These are phyloP conservation scores for Lolium multiflorum DNA, from an alignment of 176 grass and related monocot species.

Conservation along the genomic window DNA sequence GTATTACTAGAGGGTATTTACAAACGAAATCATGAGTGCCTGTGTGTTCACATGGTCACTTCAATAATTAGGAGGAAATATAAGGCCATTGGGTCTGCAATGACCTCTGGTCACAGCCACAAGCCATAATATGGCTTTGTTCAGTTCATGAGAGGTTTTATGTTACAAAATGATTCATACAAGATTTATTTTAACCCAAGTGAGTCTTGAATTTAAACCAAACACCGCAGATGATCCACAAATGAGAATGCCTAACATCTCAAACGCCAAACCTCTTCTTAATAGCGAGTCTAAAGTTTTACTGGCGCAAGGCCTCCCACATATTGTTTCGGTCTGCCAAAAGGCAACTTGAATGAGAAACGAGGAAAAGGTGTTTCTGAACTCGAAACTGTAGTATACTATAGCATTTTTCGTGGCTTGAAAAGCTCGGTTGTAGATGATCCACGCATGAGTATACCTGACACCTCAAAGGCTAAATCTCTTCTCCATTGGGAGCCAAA, in stretches of 20 bases:
- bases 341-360: no score
- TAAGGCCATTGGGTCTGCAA: not conserved
- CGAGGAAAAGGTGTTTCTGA: no score
- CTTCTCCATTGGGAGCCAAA: constrained; percentile 92
- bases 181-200: constrained; percentile 51
- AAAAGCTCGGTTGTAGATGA: constrained; percentile 46
- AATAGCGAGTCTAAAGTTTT: constrained; percentile 81
- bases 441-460: constrained; percentile 97
- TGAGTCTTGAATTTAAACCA: constrained; percentile 71
- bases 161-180: not conserved
- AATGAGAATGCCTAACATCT: constrained; percentile 96
- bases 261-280: constrained; percentile 78
- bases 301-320: constrained; percentile 74
- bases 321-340: no score
- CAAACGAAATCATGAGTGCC: not conserved
- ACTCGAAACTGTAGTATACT: no score
- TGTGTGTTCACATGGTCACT: not conserved
- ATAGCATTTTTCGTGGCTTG: no score
- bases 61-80: not conserved
- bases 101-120: not conserved
- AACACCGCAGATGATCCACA: constrained; percentile 95
- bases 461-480: constrained; percentile 79
- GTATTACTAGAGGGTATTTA: not conserved
- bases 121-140: not conserved
- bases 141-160: not conserved